These are phyloP conservation scores for Closterium sp. DNA, from an alignment of 139 green algal species.

Conservation along the genomic window DNA sequence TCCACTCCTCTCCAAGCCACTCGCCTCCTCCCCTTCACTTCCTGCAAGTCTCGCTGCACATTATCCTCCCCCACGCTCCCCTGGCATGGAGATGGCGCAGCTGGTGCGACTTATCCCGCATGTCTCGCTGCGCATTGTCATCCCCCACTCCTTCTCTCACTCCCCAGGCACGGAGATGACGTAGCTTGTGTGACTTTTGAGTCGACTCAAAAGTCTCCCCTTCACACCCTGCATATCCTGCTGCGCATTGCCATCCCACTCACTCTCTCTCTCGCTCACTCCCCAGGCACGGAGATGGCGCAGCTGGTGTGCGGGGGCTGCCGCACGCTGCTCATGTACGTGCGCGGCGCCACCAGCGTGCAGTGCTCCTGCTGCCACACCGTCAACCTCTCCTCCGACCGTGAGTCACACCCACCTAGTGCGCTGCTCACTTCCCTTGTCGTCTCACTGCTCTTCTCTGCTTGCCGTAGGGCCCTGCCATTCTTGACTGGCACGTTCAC, in stretches of 20 bases:
- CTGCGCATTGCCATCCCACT: background rate
- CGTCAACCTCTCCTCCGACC: conserved; percentile 72
- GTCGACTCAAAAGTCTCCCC: too few species aligned
- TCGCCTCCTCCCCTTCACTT: too few species aligned
- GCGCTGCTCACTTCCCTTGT: background rate
- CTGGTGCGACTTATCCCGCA: too few species aligned
- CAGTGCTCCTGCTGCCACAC: conserved; percentile 88
- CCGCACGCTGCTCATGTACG: conserved; percentile 83
- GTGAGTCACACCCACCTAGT: conserved; percentile 27
- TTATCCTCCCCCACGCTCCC: background rate
- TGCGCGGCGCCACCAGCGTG: conserved; percentile 81
- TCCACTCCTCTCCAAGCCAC: too few species aligned
- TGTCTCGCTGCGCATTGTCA: too few species aligned
- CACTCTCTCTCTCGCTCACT: background rate
- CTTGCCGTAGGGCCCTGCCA: background rate
- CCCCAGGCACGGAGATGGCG: conserved; percentile 63
- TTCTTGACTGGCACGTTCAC: too few species aligned
- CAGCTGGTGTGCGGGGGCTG: conserved; percentile 91
- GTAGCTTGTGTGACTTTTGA: too few species aligned
- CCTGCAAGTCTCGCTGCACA: background rate
- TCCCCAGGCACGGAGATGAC: too few species aligned
- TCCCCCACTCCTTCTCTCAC: too few species aligned
- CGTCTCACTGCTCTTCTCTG: background rate
- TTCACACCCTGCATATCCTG: too few species aligned
- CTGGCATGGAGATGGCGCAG: conserved; percentile 72